Percentiles rank a stretch among this genome's conserved stretches.
Conservation (phyloP, 345 rosid species). For the Geranium rotundifolium region DNA sequence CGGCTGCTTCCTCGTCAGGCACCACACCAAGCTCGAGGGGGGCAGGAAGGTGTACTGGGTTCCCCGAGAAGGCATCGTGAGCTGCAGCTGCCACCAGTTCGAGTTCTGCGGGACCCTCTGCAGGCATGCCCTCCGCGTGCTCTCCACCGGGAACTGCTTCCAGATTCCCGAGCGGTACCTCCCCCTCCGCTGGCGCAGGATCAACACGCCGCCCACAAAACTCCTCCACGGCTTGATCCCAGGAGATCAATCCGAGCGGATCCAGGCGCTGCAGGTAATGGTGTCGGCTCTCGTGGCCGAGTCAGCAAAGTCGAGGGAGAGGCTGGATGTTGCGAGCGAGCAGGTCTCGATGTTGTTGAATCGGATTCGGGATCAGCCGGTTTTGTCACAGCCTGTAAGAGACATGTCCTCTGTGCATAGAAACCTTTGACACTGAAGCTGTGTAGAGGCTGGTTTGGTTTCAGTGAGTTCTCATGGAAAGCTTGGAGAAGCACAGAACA, state of each 20-base stretch:
- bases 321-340: conserved; percentile 70
- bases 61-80: conserved; percentile 75
- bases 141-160: conserved; percentile 85
- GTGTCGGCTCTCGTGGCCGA: conserved; percentile 59
- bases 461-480: not conserved
- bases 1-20: conserved; percentile 83
- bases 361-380: conserved; percentile 67
- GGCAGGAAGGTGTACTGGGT: conserved; percentile 89
- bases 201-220: conserved; percentile 38
- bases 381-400: conserved; percentile 22
- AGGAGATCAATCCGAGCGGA: conserved; percentile 45
- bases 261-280: conserved; percentile 68
- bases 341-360: conserved; percentile 61
- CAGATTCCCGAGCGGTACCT: conserved; percentile 86
- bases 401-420: conserved; percentile 30
- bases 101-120: conserved; percentile 97
- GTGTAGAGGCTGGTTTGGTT: not conserved
- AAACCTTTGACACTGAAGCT: conserved; percentile 11
- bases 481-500: not conserved
- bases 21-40: conserved; percentile 85
- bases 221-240: conserved; percentile 31
- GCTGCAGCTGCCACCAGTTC: conserved; percentile 90
- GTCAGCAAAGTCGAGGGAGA: conserved; percentile 72
- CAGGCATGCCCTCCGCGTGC: conserved; percentile 84
- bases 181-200: conserved; percentile 73